Evolutionary conservation across 495 filamentous ascomycete genomes (phyloP).

Genomic region (Talaromyces adpressus): DNA sequence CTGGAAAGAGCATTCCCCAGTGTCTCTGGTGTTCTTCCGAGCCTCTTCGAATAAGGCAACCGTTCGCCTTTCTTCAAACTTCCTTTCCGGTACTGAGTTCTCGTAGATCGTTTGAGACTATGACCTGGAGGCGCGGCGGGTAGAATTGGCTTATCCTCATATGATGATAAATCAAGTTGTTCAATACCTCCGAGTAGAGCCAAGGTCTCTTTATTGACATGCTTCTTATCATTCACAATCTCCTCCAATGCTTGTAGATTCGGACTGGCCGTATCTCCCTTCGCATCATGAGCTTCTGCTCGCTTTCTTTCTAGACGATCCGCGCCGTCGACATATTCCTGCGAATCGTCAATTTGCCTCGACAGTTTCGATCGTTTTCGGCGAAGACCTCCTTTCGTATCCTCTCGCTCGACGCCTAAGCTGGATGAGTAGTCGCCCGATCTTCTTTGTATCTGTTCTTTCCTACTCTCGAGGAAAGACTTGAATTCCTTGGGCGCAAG

Average conservation of each 20-base stretch:
- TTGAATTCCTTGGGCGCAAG: constrained; percentile 95
- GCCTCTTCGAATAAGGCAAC: constrained; percentile 68
- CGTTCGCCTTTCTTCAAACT: constrained; percentile 76
- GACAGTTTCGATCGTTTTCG: constrained; percentile 97
- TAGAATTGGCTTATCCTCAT: constrained; percentile 85
- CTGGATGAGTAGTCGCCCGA: constrained; percentile 62
- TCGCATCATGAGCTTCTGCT: constrained; percentile 47
- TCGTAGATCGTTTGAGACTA: constrained; percentile 79
- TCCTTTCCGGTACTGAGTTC: constrained; percentile 86
- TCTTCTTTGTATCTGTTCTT: constrained; percentile 78
- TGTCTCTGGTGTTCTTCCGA: constrained; percentile 50
- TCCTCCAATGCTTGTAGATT: constrained; percentile 66
- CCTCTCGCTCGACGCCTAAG: constrained; percentile 54
- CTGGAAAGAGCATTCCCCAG: constrained; percentile 29
- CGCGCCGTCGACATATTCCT: constrained; percentile 79
- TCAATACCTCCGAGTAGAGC: constrained; percentile 29
- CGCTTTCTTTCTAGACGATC: constrained; percentile 73
- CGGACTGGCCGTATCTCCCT: constrained; percentile 49
- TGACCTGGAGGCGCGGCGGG: constrained; percentile 64
- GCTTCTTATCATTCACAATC: constrained; percentile 74
- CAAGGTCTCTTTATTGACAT: constrained; percentile 31
- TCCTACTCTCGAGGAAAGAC: constrained; percentile 87
- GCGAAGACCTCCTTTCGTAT: constrained; percentile 57
- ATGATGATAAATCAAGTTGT: constrained; percentile 40
- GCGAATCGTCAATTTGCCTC: constrained; percentile 72